These are phyloP conservation scores for Cladophialophora yegresii DNA, from an alignment of 2,329 filamentous ascomycete species.

Conservation along the genomic window DNA sequence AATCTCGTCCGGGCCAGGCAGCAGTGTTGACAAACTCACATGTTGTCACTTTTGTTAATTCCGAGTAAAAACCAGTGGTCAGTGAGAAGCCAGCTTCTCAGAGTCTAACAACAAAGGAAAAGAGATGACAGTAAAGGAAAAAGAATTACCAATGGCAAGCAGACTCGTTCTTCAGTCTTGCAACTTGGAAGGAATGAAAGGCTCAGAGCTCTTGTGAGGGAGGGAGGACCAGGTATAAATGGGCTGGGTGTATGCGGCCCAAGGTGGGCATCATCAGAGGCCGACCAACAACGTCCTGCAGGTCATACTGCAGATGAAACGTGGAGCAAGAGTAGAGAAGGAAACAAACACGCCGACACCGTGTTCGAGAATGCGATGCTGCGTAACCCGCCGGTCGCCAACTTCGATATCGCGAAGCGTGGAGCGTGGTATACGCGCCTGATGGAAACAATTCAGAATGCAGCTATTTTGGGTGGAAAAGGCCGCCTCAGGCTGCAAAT, in stretches of 20 bases:
- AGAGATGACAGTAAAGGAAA: slow-evolving; percentile 25
- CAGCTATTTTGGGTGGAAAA: slow-evolving; percentile 30
- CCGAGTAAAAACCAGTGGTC: slow-evolving; percentile 17
- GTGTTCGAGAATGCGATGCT: slow-evolving; percentile 29
- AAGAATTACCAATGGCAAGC: slow-evolving; percentile 30
- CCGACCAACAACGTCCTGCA: slow-evolving; percentile 33
- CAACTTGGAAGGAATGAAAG: slow-evolving; percentile 36
- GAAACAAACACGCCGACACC: slow-evolving; percentile 32
- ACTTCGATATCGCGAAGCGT: slow-evolving; percentile 28
- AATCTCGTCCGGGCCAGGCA: slow-evolving; percentile 13
- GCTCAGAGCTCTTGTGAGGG: slow-evolving; percentile 33
- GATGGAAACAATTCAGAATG: slow-evolving; percentile 27
- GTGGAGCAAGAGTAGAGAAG: slow-evolving; percentile 24
- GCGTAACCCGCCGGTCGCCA: slow-evolving; percentile 25
- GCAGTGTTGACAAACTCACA: slow-evolving; percentile 26
- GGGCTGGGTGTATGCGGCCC: slow-evolving; percentile 30
- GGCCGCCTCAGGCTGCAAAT: slow-evolving; percentile 8
- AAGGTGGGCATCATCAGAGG: slow-evolving; percentile 23
- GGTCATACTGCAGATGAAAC: slow-evolving; percentile 33
- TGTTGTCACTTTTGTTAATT: slow-evolving; percentile 24
- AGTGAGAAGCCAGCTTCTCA: slow-evolving; percentile 35
- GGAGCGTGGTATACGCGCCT: slow-evolving; percentile 31
- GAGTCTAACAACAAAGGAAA: slow-evolving; percentile 34
- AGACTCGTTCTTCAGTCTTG: slow-evolving; percentile 30
- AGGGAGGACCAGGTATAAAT: slow-evolving; percentile 36